Conservation (phyloP, 2,329 filamentous ascomycete genomes). For the Teratosphaeria zuluensis region DNA sequence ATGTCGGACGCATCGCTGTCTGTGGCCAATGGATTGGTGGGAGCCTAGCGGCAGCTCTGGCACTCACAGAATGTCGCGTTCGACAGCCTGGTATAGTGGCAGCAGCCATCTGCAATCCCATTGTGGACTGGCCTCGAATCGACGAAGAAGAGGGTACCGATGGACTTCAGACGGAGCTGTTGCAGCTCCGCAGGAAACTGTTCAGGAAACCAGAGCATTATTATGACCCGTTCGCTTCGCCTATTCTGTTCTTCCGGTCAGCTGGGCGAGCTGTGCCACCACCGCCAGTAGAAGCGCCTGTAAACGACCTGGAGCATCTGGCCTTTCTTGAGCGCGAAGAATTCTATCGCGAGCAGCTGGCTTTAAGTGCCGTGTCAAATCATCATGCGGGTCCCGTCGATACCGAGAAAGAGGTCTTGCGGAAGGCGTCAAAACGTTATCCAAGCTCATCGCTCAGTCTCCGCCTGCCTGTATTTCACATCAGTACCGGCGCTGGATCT, state of each 20-base stretch:
- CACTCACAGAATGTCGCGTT: slow-evolving; percentile 39
- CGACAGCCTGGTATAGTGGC: slow-evolving; percentile 34
- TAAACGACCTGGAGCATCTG: slow-evolving; percentile 2
- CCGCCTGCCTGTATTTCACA: slow-evolving; percentile 31
- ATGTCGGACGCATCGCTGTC: slow-evolving; percentile 30
- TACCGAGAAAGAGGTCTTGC: slow-evolving; percentile 4
- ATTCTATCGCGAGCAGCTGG: slow-evolving; percentile 10
- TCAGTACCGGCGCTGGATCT: slow-evolving; percentile 30
- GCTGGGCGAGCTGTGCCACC: slow-evolving; percentile 15
- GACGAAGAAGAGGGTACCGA: slow-evolving; percentile 11
- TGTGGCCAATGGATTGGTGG: slow-evolving; percentile 41
- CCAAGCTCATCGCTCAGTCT: slow-evolving; percentile 32
- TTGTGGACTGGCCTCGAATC: slow-evolving; percentile 36
- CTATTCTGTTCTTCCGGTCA: slow-evolving; percentile 42
- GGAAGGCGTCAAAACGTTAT: slow-evolving; percentile 29
- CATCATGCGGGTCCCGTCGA: not conserved
- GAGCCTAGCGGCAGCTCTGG: slow-evolving; percentile 39
- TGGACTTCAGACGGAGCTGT: slow-evolving; percentile 10
- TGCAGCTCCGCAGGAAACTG: slow-evolving; percentile 26
- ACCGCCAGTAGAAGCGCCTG: not conserved
- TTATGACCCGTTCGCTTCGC: slow-evolving; percentile 43
- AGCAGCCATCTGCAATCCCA: slow-evolving; percentile 37
- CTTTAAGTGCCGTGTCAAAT: slow-evolving; percentile 12
- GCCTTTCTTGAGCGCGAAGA: slow-evolving; percentile 19
- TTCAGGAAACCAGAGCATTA: slow-evolving; percentile 35